Base-by-base conservation (phyloP, 2,329 filamentous ascomycete species). In the Bipolaris zeicola region DNA sequence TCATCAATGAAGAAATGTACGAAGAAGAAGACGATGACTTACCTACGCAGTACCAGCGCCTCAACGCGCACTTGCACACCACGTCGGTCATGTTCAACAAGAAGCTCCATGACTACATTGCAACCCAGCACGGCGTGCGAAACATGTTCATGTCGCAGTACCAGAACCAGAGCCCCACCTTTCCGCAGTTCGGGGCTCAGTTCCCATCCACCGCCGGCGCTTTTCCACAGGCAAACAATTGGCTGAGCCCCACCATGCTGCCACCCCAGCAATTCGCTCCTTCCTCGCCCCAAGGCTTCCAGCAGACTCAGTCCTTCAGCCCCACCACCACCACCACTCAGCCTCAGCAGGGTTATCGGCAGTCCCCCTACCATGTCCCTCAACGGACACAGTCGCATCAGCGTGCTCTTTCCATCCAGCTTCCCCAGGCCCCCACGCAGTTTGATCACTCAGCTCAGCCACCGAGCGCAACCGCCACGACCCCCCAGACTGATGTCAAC, bases 1-100 rank as follows among this genome's bases (percentile, higher is more conserved):
- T 96, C 11, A 81, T 90, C 65, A 92, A 91, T 61, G 93, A 96
- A 74, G 92, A 96, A 74, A 96, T 96, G 91, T 97, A 97, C 72
- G 92, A 96, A 70, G 93, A 96, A 75, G 91, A 96, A 70, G 92
- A 96, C 50, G 91, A 96, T 65, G 90, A 93, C 54, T 73, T 91
- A 22, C 87, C 89, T 1, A 82, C 86, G 58, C 85, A 87, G 51
- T 90, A 87, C 69, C 82, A 86, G 55, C 80, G 86, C 13, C 78
- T 91, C 31, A 85, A 85, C 13, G 81, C 85, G 3, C 83, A 88
- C 65, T 78, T 90, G 56, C 82, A 86, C 63, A 88, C 84, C 1
- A 79, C 79, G 14, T 86, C 85, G 1, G 74, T 81, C 24, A 83
- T 86, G 58, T 83, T 89, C 72, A 89, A 89, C 69, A 80, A 83